Percentiles rank a stretch among this genome's conserved stretches.
Conservation (phyloP, 2,329 filamentous ascomycete genomes). For the Ophiostoma ips region DNA sequence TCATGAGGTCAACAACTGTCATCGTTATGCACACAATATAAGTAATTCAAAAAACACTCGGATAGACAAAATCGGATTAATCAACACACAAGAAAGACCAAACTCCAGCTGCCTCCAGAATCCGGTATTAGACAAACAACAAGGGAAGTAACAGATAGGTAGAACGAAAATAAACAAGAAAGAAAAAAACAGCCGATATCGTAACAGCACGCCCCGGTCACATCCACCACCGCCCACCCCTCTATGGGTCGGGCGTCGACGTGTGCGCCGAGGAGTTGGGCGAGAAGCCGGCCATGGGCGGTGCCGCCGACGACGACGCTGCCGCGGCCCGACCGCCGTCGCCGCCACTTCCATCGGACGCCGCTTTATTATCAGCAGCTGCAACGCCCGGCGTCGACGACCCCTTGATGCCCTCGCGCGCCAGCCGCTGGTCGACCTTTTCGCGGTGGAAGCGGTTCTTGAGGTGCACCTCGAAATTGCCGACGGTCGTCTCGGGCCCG, state of each 20-base stretch:
- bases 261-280: background rate
- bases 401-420: conserved; percentile 5
- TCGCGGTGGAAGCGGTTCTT: conserved; percentile 71
- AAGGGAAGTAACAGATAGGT: no score
- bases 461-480: conserved; percentile 86
- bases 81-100: background rate
- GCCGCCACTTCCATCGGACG: background rate
- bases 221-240: background rate
- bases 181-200: background rate
- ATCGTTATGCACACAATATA: no score
- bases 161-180: background rate
- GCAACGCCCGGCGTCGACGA: background rate
- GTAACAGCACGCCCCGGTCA: background rate
- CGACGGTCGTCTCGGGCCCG: conserved; percentile 68
- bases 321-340: background rate
- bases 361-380: background rate
- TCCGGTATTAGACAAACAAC: background rate
- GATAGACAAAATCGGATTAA: background rate
- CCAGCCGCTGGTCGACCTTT: conserved; percentile 43
- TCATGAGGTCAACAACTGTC: no score
- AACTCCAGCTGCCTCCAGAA: conserved; percentile 5
- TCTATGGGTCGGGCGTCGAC: background rate
- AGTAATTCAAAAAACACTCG: no score
- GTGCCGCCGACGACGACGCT: background rate
- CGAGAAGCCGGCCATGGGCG: background rate